These are phyloP conservation scores for Acacia melanoxylon DNA, from an alignment of 306 rosid species.

Conservation along the genomic window DNA sequence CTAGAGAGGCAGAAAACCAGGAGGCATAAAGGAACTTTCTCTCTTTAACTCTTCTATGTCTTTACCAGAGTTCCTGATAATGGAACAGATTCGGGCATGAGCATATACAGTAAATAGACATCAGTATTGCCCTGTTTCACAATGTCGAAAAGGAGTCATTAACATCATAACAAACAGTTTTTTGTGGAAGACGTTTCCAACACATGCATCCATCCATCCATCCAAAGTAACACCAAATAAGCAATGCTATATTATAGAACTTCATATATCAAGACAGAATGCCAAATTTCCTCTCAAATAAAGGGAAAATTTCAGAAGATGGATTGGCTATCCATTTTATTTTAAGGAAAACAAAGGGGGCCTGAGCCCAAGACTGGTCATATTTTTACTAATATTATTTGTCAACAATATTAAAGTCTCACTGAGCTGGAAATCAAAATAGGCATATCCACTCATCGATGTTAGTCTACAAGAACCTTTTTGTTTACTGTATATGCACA, in stretches of 20 bases:
- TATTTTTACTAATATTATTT: background rate
- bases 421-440: conserved; percentile 3
- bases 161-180: background rate
- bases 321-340: background rate
- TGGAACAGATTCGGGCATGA: conserved; percentile 95
- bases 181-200: conserved; percentile 7
- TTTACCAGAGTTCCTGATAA: conserved; percentile 88
- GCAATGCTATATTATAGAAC: background rate
- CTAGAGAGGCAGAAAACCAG: background rate
- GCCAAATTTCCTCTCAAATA: background rate
- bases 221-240: conserved; percentile 15
- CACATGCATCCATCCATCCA: background rate
- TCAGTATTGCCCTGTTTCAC: conserved; percentile 89
- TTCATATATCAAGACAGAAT: conserved; percentile 8
- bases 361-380: background rate
- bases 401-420: background rate
- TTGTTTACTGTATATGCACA: conserved; percentile 15
- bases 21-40: conserved; percentile 51
- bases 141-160: conserved; percentile 18
- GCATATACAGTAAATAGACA: conserved; percentile 85
- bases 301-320: background rate
- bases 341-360: background rate
- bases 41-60: conserved; percentile 75
- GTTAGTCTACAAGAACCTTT: conserved; percentile 9
- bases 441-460: conserved; percentile 10